Evolutionary conservation across 306 rosid genomes (phyloP).

Genomic region (Quercus mongolica): DNA sequence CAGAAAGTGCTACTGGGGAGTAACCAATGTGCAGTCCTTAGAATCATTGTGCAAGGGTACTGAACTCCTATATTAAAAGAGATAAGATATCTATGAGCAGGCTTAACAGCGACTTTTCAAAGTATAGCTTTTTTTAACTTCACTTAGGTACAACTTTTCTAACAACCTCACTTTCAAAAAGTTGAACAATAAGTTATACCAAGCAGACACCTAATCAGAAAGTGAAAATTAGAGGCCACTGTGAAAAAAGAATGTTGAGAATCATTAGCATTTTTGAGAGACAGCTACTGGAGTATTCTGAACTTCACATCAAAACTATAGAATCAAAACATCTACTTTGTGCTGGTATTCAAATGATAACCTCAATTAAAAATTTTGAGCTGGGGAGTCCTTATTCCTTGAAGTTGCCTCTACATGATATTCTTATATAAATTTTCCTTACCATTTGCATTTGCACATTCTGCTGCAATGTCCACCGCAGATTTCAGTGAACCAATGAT

Average conservation of each 20-base stretch:
- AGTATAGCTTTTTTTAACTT: too few species aligned
- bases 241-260: neutral
- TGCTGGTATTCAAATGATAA: neutral
- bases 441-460: constrained; percentile 54
- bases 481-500: constrained; percentile 52
- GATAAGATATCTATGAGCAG: too few species aligned
- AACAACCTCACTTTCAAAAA: too few species aligned
- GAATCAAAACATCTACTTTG: neutral
- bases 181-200: too few species aligned
- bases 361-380: neutral
- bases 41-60: constrained; percentile 45
- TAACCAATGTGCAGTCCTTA: constrained; percentile 39
- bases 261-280: neutral
- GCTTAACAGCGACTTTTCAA: too few species aligned
- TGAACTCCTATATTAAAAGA: constrained; percentile 22
- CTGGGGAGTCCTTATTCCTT: neutral
- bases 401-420: neutral
- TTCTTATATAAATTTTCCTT: neutral
- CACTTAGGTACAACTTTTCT: too few species aligned
- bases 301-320: neutral
- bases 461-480: constrained; percentile 46
- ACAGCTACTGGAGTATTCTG: neutral
- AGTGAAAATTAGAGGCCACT: neutral
- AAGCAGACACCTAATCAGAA: too few species aligned
- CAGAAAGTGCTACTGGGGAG: constrained; percentile 24